phyloP scores from a whole-genome alignment of 305 asterid genomes.

The Solanum hybrid region DNA sequence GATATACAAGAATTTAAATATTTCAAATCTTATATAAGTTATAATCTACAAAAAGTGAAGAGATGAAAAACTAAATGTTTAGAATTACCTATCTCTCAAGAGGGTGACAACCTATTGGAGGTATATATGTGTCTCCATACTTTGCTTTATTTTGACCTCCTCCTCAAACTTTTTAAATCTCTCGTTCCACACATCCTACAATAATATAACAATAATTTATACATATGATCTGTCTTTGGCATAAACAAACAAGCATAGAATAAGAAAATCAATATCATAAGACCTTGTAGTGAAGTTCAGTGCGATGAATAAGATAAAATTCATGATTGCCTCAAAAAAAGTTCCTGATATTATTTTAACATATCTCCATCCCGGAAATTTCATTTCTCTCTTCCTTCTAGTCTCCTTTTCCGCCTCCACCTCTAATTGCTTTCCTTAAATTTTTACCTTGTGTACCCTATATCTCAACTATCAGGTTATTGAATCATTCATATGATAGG shows the following conservation, averaged over 20 bases:
- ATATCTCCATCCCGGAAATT: conserved; percentile 58
- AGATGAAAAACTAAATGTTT: not conserved
- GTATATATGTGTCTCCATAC: conserved; percentile 9
- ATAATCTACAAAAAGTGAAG: not conserved
- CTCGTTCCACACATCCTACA: too few species aligned
- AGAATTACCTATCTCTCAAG: not conserved
- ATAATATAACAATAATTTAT: too few species aligned
- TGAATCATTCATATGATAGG: not conserved
- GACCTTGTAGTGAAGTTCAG: conserved; percentile 66
- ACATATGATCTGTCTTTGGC: too few species aligned
- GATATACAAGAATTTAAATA: not conserved
- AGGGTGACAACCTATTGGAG: conserved; percentile 7
- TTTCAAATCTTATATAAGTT: not conserved
- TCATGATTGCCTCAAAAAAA: conserved; percentile 48
- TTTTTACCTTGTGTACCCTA: not conserved
- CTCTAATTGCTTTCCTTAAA: not conserved
- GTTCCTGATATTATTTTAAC: conserved; percentile 29
- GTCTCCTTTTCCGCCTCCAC: not conserved
- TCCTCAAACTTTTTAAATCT: too few species aligned
- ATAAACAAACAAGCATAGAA: not conserved
- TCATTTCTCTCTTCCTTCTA: conserved; percentile 16
- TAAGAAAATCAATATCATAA: not conserved
- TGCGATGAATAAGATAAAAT: conserved; percentile 67
- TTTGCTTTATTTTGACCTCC: conserved; percentile 10
- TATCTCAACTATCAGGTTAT: not conserved